phyloP scores from a whole-genome alignment of 106 monocot species.

The Vanilla planifolia region DNA sequence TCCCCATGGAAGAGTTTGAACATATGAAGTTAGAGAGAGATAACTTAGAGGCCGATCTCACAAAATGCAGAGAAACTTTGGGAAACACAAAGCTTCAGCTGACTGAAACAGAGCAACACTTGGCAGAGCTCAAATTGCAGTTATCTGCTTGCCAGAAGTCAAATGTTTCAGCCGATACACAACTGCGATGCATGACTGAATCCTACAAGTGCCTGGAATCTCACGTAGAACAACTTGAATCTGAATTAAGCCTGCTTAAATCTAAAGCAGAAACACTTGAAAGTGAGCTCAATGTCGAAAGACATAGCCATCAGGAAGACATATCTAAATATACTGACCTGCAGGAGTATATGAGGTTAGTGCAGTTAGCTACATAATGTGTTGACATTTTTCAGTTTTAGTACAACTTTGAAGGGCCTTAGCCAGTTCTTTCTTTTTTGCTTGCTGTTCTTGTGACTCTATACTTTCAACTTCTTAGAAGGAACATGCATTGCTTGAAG shows the following conservation, averaged over 20 bases:
- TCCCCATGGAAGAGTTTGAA: conserved; percentile 52
- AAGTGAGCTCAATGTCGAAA: conserved; percentile 65
- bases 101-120: conserved; percentile 35
- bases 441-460: not conserved
- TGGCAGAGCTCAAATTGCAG: conserved; percentile 40
- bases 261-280: conserved; percentile 43
- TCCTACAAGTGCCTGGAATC: conserved; percentile 81
- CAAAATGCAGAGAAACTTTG: conserved; percentile 46
- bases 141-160: conserved; percentile 64
- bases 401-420: not conserved
- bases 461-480: conserved; percentile 20
- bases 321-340: conserved; percentile 52
- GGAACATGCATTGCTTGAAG: conserved; percentile 34
- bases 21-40: conserved; percentile 68
- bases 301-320: conserved; percentile 56
- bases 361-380: not conserved
- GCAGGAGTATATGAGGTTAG: conserved; percentile 72
- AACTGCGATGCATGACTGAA: conserved; percentile 94
- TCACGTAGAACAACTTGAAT: conserved; percentile 43
- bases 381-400: not conserved
- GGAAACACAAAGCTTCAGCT: conserved; percentile 45
- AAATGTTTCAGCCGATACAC: conserved; percentile 81
- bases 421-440: not conserved
- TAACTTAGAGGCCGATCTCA: conserved; percentile 39
- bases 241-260: conserved; percentile 42